Evolutionary conservation across 2,329 filamentous ascomycete species (phyloP), one percentile per base, ranked within the genome.

Genomic region (Fusarium austroafricanum): DNA sequence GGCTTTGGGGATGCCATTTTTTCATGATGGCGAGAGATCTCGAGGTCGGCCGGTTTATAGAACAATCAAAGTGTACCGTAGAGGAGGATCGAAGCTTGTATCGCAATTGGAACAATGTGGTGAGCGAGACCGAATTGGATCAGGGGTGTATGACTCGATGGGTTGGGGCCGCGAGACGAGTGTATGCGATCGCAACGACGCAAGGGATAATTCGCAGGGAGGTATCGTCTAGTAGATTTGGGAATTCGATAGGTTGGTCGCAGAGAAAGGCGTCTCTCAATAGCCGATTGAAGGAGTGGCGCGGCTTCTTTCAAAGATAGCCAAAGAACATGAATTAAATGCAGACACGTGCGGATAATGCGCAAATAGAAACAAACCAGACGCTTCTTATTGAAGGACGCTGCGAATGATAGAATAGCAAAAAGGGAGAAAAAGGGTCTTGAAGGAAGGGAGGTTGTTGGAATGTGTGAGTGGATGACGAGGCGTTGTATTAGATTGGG

Each of bases 231-330:
- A 28, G 35, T 40, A 47, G 29, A 21, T 42, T 54, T 38, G 59
- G 15, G 37, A 29, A 50, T 43, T 59, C 21, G 44, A 26, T 68
- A 44, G 33, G 44, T 55, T 28, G 45, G 40, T 61, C 45, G 59
- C 59, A 54, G 42, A 39, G 58, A 55, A 31, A 33, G 31, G 7
- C 31, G 40, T 33, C 51, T 38, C 26, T 58, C 57, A 52, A 43
- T 40, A 39, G 54, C 53, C 45, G 51, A 37, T 60, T 42, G 69
- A 76, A 76, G 68, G 77, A 78, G 71, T 71, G 78, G 73, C 65
- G 66, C 65, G 74, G 75, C 72, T 73, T 77, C 76, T 79, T 51
- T 80, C 76, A 76, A 79, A 79, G 78, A 79, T 49, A 71, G 74
- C 74, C 75, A 45, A 57, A 49, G 35, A 43, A 20, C 65, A 38